Conservation (phyloP, 2,329 filamentous ascomycete species). For the Arthrobotrys entomopaga region DNA sequence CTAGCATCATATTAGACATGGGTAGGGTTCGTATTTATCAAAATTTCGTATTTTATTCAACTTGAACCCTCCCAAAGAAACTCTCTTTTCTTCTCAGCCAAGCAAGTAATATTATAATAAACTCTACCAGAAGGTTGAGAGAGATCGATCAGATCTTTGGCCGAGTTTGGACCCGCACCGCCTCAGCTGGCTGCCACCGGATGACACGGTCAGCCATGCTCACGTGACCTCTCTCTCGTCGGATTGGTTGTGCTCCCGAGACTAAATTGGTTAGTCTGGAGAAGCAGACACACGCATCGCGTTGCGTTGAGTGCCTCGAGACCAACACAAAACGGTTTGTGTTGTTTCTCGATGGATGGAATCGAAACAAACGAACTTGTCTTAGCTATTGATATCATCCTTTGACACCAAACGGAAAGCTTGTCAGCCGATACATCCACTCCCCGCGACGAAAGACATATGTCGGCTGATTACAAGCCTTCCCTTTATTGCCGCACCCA, state of each 20-base stretch:
- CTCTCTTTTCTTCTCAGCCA: no score
- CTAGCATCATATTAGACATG: not conserved
- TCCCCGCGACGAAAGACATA: not conserved
- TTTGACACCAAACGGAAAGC: not conserved
- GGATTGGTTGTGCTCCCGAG: not conserved
- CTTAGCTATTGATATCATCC: not conserved
- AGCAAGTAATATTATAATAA: no score
- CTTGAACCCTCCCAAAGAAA: no score
- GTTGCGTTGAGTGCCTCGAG: no score
- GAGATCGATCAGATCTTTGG: no score
- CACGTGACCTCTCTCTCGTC: constrained; percentile 6
- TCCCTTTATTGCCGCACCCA: no score
- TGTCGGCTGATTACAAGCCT: constrained; percentile 15
- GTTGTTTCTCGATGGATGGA: no score
- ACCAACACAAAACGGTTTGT: no score
- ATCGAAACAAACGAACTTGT: not conserved
- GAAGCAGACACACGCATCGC: no score
- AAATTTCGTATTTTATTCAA: no score
- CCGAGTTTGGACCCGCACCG: constrained; percentile 1
- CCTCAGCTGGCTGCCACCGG: constrained; percentile 5
- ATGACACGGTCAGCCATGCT: constrained; percentile 7
- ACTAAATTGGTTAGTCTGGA: no score
- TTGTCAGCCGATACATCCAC: not conserved
- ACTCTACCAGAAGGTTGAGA: no score
- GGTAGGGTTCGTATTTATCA: constrained; percentile 1